phyloP scores from a whole-genome alignment of 352 stramenopile species.

The Phytopythium litorale region DNA sequence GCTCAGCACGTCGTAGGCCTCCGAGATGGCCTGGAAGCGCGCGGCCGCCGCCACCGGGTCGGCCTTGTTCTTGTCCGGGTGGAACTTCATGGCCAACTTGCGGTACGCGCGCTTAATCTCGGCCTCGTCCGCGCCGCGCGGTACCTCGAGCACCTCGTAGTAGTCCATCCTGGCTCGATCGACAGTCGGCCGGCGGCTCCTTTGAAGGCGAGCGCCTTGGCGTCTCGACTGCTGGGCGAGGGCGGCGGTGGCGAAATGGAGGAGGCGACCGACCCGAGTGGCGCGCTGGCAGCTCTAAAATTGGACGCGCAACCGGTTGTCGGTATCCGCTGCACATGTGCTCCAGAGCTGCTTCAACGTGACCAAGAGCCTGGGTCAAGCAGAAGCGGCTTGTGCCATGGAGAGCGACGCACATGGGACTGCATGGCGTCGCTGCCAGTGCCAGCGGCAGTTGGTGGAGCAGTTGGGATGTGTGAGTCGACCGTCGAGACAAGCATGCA shows the following conservation, averaged over 20 bases:
- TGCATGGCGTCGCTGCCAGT: too few species aligned
- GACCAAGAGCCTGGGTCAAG: too few species aligned
- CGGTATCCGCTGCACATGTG: too few species aligned
- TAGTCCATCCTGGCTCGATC: slow-evolving; percentile 65
- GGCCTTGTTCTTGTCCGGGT: slow-evolving; percentile 95
- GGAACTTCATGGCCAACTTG: slow-evolving; percentile 92
- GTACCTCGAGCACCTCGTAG: slow-evolving; percentile 90
- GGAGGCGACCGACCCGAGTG: background rate
- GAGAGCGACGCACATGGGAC: too few species aligned
- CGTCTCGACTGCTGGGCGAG: background rate
- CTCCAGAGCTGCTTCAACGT: too few species aligned
- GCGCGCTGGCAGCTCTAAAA: background rate
- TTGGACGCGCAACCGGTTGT: background rate
- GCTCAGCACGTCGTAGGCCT: slow-evolving; percentile 93
- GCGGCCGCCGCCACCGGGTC: slow-evolving; percentile 84
- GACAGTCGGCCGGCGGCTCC: background rate
- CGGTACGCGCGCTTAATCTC: slow-evolving; percentile 96
- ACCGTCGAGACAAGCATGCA: too few species aligned
- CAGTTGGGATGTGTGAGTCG: too few species aligned
- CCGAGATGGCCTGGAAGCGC: slow-evolving; percentile 93
- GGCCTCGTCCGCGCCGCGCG: slow-evolving; percentile 65
- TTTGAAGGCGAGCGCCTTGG: background rate
- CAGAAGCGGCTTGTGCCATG: too few species aligned
- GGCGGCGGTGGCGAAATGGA: slow-evolving; percentile 1
- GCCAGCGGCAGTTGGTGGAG: too few species aligned